Conservation (phyloP, 129 eudicot genomes). For the Cynara cardunculus region DNA sequence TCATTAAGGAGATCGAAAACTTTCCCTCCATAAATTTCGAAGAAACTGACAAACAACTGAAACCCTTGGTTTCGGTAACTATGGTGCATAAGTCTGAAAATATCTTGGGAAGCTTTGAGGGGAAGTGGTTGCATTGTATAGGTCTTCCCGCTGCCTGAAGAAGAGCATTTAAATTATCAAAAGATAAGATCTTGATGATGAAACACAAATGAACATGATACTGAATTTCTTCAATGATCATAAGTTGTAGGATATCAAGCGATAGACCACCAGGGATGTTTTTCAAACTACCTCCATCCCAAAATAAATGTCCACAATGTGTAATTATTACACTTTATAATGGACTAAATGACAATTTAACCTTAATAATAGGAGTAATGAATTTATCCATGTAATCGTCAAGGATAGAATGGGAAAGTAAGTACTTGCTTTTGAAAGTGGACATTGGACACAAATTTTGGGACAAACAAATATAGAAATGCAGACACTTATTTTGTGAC, state of each 20-base stretch:
- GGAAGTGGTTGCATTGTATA: conserved; percentile 85
- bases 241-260: too few species aligned
- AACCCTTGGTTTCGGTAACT: conserved; percentile 59
- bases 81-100: conserved; percentile 48
- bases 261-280: too few species aligned
- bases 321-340: too few species aligned
- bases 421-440: not conserved
- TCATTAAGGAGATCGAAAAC: conserved; percentile 70
- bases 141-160: conserved; percentile 77
- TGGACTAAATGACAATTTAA: not conserved
- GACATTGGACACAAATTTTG: not conserved
- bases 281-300: too few species aligned
- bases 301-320: too few species aligned
- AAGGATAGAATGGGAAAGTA: not conserved
- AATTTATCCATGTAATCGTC: not conserved
- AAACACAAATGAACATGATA: too few species aligned
- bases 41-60: conserved; percentile 66
- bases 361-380: not conserved
- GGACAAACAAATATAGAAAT: not conserved
- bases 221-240: too few species aligned
- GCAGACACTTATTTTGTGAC: not conserved
- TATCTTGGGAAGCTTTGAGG: conserved; percentile 64
- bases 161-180: not conserved
- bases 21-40: conserved; percentile 83
- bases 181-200: too few species aligned